Evolutionary conservation across 1,284 basidiomycete genomes (phyloP), one percentile per base, ranked within the genome.

Genomic region (Ceratobasidium sp.): DNA sequence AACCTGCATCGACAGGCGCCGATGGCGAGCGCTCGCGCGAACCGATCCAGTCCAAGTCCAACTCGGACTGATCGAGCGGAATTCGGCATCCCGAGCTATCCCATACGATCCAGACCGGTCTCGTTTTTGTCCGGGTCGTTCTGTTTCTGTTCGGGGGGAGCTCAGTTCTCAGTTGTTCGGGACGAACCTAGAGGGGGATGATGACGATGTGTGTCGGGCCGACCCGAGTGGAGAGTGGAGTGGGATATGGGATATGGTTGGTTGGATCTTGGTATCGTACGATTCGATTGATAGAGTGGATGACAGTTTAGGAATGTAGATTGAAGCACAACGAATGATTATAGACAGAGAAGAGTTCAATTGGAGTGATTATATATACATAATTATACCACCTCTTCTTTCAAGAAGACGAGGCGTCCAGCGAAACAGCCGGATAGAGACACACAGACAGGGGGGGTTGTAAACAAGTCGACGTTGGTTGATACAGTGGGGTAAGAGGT

Each of bases 311-410:
- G 50, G 64, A 41, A 19, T 7, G 5, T 66, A 57, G 54, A 64
- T 64, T 41, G 36, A 11, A 41, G 36, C 36, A 41, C 36, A 62
- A 33, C 47, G 56, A 60, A 48, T 44, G 45, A 48, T 45, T 62
- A 33, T 48, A 22, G 7, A 57, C 36, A 71, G 22, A 19, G n/a
- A 44, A 62, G 17, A 29, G 50, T 7, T 64, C 62, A 50, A 53
- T 62, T 73, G 24, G 69, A 53, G 57, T 60, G 56, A 62, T 72
- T 73, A 73, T 73, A 73, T 73, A 73, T 24, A 73, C 29, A 73
- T 73, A 73, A 73, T 62, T 73, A 73, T 62, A 73, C 69, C 47
- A 62, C 69, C 51, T 33, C 47, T 29, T 45, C 54, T 27, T 33
- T 29, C 41, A 29, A 53, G 69, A 63, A 29, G 36, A 41, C 31